Evolutionary conservation across 192 early-diverging fungal species (phyloP), one percentile per base, ranked within the genome.

Genomic region (Backusella tarrabulga): DNA sequence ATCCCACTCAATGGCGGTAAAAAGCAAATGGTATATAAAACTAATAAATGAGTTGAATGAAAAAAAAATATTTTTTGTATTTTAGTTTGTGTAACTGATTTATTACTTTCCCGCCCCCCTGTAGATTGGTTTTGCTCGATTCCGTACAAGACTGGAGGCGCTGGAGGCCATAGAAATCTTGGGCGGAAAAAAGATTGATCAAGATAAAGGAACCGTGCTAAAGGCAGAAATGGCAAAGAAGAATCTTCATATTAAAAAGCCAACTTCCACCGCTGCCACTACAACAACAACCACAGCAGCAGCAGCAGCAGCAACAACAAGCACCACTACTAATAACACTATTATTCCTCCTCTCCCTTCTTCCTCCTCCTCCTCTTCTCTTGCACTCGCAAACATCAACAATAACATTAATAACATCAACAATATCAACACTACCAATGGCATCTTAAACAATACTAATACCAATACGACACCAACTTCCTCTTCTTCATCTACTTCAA

Each of bases 171-270:
- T 96, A 67, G 95, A 97, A 76, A 85, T 95, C 32, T 88, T 99
- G 70, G 94, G 89, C n/a, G 97, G 97, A 1, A 88, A 94, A 74
- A 95, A 93, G 77, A 91, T 97, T 34, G 97, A 98, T 81, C 91
- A 93, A 9, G 95, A 82, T 71, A 89, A 90, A 63, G 94, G 94
- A 77, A 88, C 88, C 50, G 83, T 94, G 34, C 90, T 99, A 46
- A 99, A 99, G 84, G 98, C 97, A 1, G 97, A 99, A 79, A 96
- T 99, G 94, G 98, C 98, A 40, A 98, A 98, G 80, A 99, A 98
- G 88, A 98, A 99, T 79, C 87, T 99, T 70, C 95, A 97, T 85
- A 96, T 94, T 68, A 95, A 93, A 76, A 91, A 96, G 66, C 94
- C 92, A n/a, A 76, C 76, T 15, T 34, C 71, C 63, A 67, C 60